Percentiles rank a stretch among this genome's conserved stretches.
These are phyloP conservation scores for Debaryomyces castellii DNA, from an alignment of 805 yeast species.

Conservation along the genomic window DNA sequence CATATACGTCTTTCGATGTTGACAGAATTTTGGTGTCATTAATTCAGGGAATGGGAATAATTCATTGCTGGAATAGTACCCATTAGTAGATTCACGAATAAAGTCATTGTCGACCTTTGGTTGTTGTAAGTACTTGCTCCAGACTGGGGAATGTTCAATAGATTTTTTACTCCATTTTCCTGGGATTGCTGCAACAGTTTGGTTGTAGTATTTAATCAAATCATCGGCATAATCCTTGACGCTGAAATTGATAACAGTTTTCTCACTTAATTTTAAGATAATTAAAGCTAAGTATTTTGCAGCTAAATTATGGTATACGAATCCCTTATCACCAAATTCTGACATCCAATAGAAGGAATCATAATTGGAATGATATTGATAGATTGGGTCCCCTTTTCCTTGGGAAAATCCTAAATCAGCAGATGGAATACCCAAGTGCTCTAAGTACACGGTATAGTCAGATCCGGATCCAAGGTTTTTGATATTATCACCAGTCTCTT, in stretches of 20 bases:
- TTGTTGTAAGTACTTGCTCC: constrained; percentile 13
- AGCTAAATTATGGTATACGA: constrained; percentile 51
- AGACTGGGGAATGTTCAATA: constrained; percentile 14
- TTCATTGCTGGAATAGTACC: constrained; percentile 13
- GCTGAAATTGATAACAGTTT: constrained; percentile 53
- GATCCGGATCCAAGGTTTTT: constrained; percentile 49
- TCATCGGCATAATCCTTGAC: constrained; percentile 46
- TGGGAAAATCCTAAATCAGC: constrained; percentile 44
- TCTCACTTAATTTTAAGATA: constrained; percentile 53
- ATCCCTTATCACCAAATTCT: constrained; percentile 50
- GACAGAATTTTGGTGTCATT: constrained; percentile 5
- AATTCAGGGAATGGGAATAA: constrained; percentile 20
- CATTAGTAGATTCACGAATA: constrained; percentile 16
- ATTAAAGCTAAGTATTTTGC: constrained; percentile 62
- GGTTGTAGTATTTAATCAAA: constrained; percentile 37
- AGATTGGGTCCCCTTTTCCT: constrained; percentile 46
- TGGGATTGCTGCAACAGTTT: constrained; percentile 29
- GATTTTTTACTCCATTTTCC: constrained; percentile 28
- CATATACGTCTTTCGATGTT: constrained; percentile 6
- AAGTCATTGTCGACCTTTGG: constrained; percentile 14
- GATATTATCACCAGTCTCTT: constrained; percentile 35
- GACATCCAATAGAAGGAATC: constrained; percentile 61
- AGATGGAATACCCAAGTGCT: constrained; percentile 67
- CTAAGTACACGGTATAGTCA: constrained; percentile 61
- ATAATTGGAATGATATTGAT: constrained; percentile 56